A percentile compares a stretch with the other conserved stretches of the same genome.
These are phyloP conservation scores for Rhexocercosporidium sp. DNA, from an alignment of 2,329 filamentous ascomycete species.

Conservation along the genomic window DNA sequence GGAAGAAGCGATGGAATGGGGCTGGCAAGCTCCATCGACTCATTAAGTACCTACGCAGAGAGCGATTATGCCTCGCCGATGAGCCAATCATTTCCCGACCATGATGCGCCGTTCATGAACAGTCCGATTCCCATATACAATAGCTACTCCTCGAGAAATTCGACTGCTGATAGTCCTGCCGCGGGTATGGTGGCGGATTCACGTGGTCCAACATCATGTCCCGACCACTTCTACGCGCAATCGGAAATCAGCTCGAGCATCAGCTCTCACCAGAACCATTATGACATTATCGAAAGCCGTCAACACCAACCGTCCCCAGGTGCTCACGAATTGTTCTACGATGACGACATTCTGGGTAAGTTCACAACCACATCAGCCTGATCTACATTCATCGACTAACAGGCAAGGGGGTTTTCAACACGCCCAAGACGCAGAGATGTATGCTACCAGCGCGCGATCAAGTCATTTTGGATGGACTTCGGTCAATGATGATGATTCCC, in stretches of 20 bases:
- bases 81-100: constrained; percentile 57
- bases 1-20: constrained; percentile 38
- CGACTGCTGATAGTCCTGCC: constrained; percentile 60
- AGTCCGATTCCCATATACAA: constrained; percentile 64
- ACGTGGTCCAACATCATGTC: constrained; percentile 62
- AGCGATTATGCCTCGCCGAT: constrained; percentile 62
- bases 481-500: constrained; percentile 41
- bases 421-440: constrained; percentile 37
- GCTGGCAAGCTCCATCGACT: constrained; percentile 48
- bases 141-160: constrained; percentile 56
- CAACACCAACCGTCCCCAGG: constrained; percentile 39
- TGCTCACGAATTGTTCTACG: constrained; percentile 42
- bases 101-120: constrained; percentile 61
- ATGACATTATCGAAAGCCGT: constrained; percentile 49
- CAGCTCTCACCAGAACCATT: constrained; percentile 62
- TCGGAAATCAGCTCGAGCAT: constrained; percentile 66
- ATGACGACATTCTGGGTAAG: constrained; percentile 47
- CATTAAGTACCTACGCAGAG: constrained; percentile 57
- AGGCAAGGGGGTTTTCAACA: constrained; percentile 27
- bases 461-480: constrained; percentile 42
- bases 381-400: constrained; percentile 27
- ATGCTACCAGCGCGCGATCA: constrained; percentile 40
- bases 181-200: constrained; percentile 57
- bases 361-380: constrained; percentile 32
- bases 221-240: constrained; percentile 64